Conservation (phyloP, 1,139 yeast genomes). For the Kodamaea sp. region DNA sequence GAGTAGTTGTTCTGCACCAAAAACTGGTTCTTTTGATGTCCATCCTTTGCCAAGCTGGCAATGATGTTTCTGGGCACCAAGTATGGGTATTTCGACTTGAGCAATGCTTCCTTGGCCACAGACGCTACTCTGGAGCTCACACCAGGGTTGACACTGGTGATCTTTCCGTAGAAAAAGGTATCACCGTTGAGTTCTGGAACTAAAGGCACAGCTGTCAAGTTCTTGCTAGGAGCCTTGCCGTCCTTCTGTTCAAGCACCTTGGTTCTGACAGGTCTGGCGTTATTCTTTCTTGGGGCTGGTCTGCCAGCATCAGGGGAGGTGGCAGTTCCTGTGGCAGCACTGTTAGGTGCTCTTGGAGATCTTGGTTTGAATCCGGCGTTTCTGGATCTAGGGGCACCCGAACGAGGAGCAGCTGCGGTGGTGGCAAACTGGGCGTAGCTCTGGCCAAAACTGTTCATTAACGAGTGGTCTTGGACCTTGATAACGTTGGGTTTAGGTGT, state of each 20-base stretch:
- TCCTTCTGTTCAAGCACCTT: slow-evolving; percentile 4
- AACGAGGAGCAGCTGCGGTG: slow-evolving; percentile 6
- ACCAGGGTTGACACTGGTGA: slow-evolving; percentile 32
- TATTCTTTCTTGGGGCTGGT: slow-evolving; percentile 8
- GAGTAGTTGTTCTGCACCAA: slow-evolving; percentile 36
- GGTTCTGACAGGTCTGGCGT: slow-evolving; percentile 5
- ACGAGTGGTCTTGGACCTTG: slow-evolving; percentile 11
- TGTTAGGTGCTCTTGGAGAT: slow-evolving; percentile 4
- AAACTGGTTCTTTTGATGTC: slow-evolving; percentile 30
- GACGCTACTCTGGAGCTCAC: slow-evolving; percentile 43
- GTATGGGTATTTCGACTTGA: slow-evolving; percentile 46
- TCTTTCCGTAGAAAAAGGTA: slow-evolving; percentile 43
- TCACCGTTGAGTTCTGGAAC: slow-evolving; percentile 29
- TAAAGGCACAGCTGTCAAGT: slow-evolving; percentile 20
- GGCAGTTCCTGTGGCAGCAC: slow-evolving; percentile 2
- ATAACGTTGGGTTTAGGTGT: slow-evolving; percentile 9
- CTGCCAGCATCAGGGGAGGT: slow-evolving; percentile 1
- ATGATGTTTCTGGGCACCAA: slow-evolving; percentile 40
- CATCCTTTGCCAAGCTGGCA: slow-evolving; percentile 27
- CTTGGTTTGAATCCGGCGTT: slow-evolving; percentile 4
- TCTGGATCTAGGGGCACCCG: slow-evolving; percentile 7
- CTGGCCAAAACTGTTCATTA: slow-evolving; percentile 13
- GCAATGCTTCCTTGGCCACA: slow-evolving; percentile 40
- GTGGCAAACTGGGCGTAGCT: slow-evolving; percentile 8
- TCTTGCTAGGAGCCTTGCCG: slow-evolving; percentile 12